These are phyloP conservation scores for Gossypioides kirkii DNA, from an alignment of 345 rosid species.

Conservation along the genomic window DNA sequence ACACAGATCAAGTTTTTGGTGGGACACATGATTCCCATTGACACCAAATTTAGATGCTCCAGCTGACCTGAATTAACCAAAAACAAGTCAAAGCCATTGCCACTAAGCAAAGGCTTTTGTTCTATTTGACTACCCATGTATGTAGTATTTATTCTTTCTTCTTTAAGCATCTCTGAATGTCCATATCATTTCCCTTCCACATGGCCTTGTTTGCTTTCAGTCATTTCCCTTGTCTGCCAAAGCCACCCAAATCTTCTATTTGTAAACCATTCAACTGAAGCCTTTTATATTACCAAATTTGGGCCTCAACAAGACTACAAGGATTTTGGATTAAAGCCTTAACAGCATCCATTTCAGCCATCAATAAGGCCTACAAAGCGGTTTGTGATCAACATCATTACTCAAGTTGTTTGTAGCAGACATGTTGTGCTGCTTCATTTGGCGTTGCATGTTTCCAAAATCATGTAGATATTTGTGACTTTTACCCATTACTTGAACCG, in stretches of 20 bases:
- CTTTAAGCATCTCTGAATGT: not conserved
- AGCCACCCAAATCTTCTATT: not conserved
- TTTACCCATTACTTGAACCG: not conserved
- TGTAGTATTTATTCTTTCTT: slow-evolving; percentile 8
- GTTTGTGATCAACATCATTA: not conserved
- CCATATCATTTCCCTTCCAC: not conserved
- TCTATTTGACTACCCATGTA: not conserved
- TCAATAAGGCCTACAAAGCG: not conserved
- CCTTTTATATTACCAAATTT: not conserved
- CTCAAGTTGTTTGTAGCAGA: too few species aligned
- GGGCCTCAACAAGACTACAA: not conserved
- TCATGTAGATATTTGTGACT: not conserved
- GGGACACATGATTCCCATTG: slow-evolving; percentile 11
- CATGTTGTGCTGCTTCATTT: too few species aligned
- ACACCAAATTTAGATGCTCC: slow-evolving; percentile 6
- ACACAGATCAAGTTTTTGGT: not conserved
- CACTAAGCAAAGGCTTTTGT: slow-evolving; percentile 6
- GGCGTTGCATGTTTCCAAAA: too few species aligned
- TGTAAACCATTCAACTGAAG: not conserved
- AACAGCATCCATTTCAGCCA: not conserved
- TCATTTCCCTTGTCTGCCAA: not conserved
- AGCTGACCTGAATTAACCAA: not conserved
- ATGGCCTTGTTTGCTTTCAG: not conserved
- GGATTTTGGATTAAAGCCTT: not conserved
- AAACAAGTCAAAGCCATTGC: not conserved